A percentile compares a stretch with the other conserved stretches of the same genome.
These are phyloP conservation scores for Globisporangium ultimum DNA, from an alignment of 352 stramenopile genomes.

Conservation along the genomic window DNA sequence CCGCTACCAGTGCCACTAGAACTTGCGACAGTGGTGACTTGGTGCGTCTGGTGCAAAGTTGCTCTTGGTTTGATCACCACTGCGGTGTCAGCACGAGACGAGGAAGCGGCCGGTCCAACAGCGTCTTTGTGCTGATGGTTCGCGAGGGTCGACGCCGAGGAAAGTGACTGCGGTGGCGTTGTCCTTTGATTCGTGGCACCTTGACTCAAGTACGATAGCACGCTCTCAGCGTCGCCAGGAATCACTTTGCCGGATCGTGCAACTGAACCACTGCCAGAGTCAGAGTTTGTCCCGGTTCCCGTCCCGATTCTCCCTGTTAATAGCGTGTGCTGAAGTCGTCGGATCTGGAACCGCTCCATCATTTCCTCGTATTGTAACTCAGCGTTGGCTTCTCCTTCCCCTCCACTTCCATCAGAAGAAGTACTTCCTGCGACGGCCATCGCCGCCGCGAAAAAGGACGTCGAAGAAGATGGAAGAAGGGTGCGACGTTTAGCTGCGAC, in stretches of 20 bases:
- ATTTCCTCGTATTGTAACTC: slow-evolving; percentile 23
- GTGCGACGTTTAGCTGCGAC: background rate
- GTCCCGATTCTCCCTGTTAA: background rate
- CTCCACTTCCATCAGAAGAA: background rate
- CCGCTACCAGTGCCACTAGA: background rate
- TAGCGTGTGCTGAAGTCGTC: background rate
- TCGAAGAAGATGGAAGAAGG: background rate
- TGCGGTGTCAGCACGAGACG: background rate
- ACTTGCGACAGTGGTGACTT: too few relatives aligned
- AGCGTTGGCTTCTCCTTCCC: background rate
- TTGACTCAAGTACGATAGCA: background rate
- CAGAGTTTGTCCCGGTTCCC: background rate
- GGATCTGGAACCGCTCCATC: slow-evolving; percentile 10
- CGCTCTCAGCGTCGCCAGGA: too few relatives aligned
- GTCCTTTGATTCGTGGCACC: background rate
- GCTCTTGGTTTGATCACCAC: background rate
- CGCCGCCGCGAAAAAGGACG: background rate
- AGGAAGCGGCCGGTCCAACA: background rate
- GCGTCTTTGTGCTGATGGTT: background rate
- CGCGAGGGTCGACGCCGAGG: background rate
- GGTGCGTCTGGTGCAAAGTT: background rate
- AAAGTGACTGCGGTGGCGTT: background rate
- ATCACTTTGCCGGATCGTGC: background rate
- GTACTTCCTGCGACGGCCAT: background rate
- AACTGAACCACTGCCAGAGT: background rate